phyloP scores from a whole-genome alignment of 73 alveolate genomes.

The Paramecium sonneborni region DNA sequence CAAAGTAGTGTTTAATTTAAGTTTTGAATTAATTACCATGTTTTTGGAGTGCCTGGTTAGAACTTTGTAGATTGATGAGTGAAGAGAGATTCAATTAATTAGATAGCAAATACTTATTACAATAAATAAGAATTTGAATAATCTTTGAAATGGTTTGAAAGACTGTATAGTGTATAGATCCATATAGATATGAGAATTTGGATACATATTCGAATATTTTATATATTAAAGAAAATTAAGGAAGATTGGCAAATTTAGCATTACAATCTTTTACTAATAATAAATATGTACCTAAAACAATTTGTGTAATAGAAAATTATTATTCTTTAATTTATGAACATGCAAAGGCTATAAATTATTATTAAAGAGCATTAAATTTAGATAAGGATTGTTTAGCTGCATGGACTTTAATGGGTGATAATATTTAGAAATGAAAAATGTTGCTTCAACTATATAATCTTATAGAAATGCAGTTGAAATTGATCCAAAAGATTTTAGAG shows the following conservation, averaged over 20 bases:
- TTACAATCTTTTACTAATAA: conserved; percentile 92
- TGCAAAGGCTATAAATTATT: conserved; percentile 93
- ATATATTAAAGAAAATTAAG: conserved; percentile 96
- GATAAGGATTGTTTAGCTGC: conserved; percentile 94
- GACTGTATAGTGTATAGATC: conserved; percentile 87
- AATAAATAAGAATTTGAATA: conserved; percentile 87
- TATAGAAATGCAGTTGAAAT: conserved; percentile 98
- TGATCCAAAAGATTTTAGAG: conserved; percentile 96
- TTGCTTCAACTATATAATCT: conserved; percentile 97
- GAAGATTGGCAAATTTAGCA: conserved; percentile 97
- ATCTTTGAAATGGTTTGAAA: conserved; percentile 90
- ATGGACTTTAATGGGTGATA: conserved; percentile 98
- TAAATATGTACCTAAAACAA: conserved; percentile 98
- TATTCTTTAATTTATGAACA: conserved; percentile 96
- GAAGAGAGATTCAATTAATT: conserved; percentile 79
- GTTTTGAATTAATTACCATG: conserved; percentile 91
- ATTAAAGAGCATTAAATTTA: conserved; percentile 94
- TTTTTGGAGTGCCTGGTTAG: conserved; percentile 98
- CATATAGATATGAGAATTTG: conserved; percentile 93
- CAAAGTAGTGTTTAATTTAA: conserved; percentile 80
- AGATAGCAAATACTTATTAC: conserved; percentile 87
- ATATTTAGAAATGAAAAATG: conserved; percentile 97
- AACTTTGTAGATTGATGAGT: conserved; percentile 79
- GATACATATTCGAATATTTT: conserved; percentile 96
- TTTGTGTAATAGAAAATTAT: conserved; percentile 97